Base-by-base conservation (phyloP, 768 basidiomycete species). In the Collybia mongolica region DNA sequence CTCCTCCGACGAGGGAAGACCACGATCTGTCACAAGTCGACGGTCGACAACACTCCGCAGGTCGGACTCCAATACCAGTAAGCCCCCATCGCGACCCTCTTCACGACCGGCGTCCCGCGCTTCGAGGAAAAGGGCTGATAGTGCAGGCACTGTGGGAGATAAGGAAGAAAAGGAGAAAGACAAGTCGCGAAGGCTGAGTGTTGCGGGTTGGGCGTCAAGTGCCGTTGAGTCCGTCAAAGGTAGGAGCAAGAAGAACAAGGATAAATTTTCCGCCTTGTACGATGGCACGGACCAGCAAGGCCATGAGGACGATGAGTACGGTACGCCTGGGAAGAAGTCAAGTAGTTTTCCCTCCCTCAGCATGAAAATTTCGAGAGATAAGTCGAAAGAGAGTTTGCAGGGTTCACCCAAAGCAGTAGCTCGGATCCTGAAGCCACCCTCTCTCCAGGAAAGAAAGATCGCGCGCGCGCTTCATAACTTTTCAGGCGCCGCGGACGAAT, bases 391-490 rank as follows among this genome's bases (percentile, higher is more conserved):
- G 39, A 66, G 42, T 40, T 39, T 65, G 8, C 26, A 50, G 11
- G 39, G 54, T 8, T 66, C 72, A 9, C 70, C 73, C n/a, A 68
- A 67, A 51, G 60, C 60, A 18, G 43, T 66, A 26, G 39, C 65
- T 6, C 72, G 76, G 14, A 79, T 82, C 37, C 54, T 81, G 35
- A 83, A 79, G 55, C 75, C 79, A 0, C 72, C 72, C 11, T 80
- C 79, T 3, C 62, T 72, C 37, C 73, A 76, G 48, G 76, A 73
- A 41, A 75, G 67, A 60, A 83, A 77, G 62, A 49, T 81, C 11
- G 86, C 88, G 44, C 78, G 82, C 39, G 92, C 90, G 0, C 59
- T 88, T 56, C 83, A 87, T 61, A 87, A 89, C 64, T 95, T 92
- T 65, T 66, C 71, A 0, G 89, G 83, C 2, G 84, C 84, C 2